Base-by-base conservation (phyloP, 768 basidiomycete species). In the Mycena vitilis region DNA sequence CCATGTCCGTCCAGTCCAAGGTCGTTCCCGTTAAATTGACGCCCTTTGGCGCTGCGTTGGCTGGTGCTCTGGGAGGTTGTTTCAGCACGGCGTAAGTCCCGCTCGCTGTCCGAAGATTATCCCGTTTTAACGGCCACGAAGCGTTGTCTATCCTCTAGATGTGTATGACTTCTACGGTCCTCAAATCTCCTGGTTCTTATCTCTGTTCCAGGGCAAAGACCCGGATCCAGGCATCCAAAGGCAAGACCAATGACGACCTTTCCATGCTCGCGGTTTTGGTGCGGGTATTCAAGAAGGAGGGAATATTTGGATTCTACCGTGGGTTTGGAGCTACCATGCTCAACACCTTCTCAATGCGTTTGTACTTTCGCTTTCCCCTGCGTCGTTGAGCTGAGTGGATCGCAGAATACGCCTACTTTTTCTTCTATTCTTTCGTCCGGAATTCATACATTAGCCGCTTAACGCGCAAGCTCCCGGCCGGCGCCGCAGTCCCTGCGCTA, bases 371-470 rank as follows among this genome's bases (percentile, higher is more conserved):
- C 65, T 61, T 73, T 71, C 6, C 23, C 38, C 8, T 40, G 40
- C 38, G 44, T 44, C 30, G 25, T 12, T 44, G n/a, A 30, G 52
- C 68, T 38, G 25, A 45, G 37, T 54, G n/a, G 30, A 38, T 59
- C 42, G 49, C 70, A 98, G 96, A 98, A 89, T 98, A 96, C 76
- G 97, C 98, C 30, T 99, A 99, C 82, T 99, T 99, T 86, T 99
- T 97, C 86, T 99, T 98, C 83, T 98, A 99, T 78, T 93, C 96
- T 23, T 85, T 95, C 78, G 92, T 99, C 30, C 89, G 98, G 71
- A 89, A 86, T 23, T 86, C 92, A 6, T 96, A 96, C 80, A 88
- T 93, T 73, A 91, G 88, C 74, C 88, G 94, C 20, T 80, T 95
- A 55, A 80, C 86, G 13, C 81, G 84, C 22, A 87, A 84, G 62